These are phyloP conservation scores for Candida pseudocylindracea DNA, from an alignment of 1,139 yeast genomes.

Conservation along the genomic window DNA sequence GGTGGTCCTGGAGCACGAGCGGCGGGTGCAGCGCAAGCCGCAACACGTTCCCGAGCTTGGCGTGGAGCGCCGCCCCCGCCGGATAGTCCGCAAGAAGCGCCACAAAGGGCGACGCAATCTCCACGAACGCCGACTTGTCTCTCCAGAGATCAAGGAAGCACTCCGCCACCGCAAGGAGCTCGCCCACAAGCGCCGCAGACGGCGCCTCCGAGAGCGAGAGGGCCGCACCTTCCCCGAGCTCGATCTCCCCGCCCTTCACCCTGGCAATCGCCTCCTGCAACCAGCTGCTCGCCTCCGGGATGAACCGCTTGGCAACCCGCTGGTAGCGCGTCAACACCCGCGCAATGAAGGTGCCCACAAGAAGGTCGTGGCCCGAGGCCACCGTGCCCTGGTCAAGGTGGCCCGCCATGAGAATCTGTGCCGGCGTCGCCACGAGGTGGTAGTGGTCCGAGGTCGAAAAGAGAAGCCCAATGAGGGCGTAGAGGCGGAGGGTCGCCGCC, in stretches of 20 bases:
- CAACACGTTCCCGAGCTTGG: constrained; percentile 23
- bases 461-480: constrained; percentile 6
- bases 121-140: constrained; percentile 40
- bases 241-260: background rate
- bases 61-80: constrained; percentile 14
- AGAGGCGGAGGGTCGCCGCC: constrained; percentile 7
- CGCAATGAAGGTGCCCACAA: too few relatives aligned
- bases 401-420: constrained; percentile 37
- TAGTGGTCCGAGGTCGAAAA: constrained; percentile 94
- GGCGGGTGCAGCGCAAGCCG: constrained; percentile 9
- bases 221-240: background rate
- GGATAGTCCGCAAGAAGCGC: constrained; percentile 8
- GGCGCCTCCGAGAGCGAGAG: background rate
- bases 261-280: constrained; percentile 19
- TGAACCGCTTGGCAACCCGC: constrained; percentile 50
- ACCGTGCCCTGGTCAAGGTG: constrained; percentile 27
- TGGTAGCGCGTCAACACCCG: constrained; percentile 43
- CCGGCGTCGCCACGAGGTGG: constrained; percentile 78
- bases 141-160: constrained; percentile 27
- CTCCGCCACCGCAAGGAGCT: constrained; percentile 10
- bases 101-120: constrained; percentile 22
- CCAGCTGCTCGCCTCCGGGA: constrained; percentile 58
- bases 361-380: constrained; percentile 19
- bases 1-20: constrained; percentile 67
- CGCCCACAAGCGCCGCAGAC: constrained; percentile 7